These are phyloP conservation scores for Chloranthus sessilifolius DNA, from an alignment of 164 flowering plant genomes.

Conservation along the genomic window DNA sequence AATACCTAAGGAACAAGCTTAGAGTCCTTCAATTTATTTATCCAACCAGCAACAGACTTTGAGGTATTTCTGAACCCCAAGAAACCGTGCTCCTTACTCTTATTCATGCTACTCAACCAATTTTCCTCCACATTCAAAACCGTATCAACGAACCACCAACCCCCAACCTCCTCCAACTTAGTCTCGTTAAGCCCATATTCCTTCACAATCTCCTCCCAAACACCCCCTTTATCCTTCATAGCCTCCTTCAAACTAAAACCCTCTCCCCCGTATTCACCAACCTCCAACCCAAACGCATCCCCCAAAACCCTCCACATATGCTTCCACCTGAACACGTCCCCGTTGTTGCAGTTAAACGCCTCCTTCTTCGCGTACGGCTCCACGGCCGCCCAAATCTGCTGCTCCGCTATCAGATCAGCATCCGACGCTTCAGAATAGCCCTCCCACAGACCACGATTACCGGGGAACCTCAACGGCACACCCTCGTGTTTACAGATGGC, in stretches of 20 bases:
- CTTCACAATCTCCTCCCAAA: conserved; percentile 77
- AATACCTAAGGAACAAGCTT: conserved; percentile 49
- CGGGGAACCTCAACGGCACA: conserved; percentile 51
- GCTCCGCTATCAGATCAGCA: conserved; percentile 83
- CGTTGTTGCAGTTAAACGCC: conserved; percentile 71
- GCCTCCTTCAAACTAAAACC: conserved; percentile 38
- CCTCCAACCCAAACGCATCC: conserved; percentile 62
- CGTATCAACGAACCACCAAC: conserved; percentile 62
- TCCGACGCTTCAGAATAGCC: conserved; percentile 49
- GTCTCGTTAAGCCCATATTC: conserved; percentile 46
- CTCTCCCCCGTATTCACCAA: conserved; percentile 36
- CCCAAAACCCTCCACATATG: conserved; percentile 72
- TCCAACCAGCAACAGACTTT: conserved; percentile 53
- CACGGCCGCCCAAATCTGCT: conserved; percentile 83
- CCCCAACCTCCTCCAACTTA: conserved; percentile 53
- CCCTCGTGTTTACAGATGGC: conserved; percentile 71
- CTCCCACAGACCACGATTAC: conserved; percentile 51
- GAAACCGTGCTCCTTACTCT: conserved; percentile 85
- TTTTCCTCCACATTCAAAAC: conserved; percentile 15
- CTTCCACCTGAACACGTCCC: conserved; percentile 85
- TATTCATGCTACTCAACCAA: conserved; percentile 51
- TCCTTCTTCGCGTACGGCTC: conserved; percentile 70
- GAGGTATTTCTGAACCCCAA: conserved; percentile 72
- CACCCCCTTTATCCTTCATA: conserved; percentile 61
- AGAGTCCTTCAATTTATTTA: conserved; percentile 50